Percentiles rank a stretch among this genome's conserved stretches.
phyloP scores from a whole-genome alignment of 1,139 yeast species.

The Lodderomyces metapsilosis region DNA sequence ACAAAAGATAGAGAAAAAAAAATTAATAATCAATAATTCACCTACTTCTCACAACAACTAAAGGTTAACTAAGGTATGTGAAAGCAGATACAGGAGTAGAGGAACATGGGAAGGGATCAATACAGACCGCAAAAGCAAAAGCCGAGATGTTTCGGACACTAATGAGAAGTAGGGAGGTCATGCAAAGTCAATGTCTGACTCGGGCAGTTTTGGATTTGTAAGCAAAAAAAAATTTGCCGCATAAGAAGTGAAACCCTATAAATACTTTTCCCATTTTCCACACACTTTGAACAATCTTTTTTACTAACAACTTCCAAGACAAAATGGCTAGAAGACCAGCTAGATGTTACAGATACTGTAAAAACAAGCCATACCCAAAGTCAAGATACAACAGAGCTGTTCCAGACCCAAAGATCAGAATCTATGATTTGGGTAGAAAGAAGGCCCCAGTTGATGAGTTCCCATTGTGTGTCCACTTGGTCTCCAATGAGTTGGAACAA shows the following conservation, averaged over 20 bases:
- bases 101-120: not conserved
- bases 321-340: constrained; percentile 99
- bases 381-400: constrained; percentile 99
- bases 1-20: constrained; percentile 11
- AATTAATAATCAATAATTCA: constrained; percentile 9
- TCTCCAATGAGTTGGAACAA: constrained; percentile 98
- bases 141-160: not conserved
- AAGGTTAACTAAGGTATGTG: constrained; percentile 24
- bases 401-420: constrained; percentile 99
- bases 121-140: not conserved
- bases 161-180: not conserved
- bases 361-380: constrained; percentile 99
- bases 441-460: constrained; percentile 99
- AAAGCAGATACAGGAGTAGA: not conserved
- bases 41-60: constrained; percentile 14
- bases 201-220: constrained; percentile 5
- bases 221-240: constrained; percentile 4
- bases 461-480: constrained; percentile 99
- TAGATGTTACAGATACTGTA: constrained; percentile 99
- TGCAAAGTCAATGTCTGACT: not conserved
- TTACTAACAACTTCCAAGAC: constrained; percentile 39
- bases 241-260: constrained; percentile 1
- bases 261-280: not conserved
- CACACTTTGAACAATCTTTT: not conserved
- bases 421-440: constrained; percentile 99